phyloP scores from a whole-genome alignment of 371 early-diverging fungal species.

The Sanchytrium tribonematis region DNA sequence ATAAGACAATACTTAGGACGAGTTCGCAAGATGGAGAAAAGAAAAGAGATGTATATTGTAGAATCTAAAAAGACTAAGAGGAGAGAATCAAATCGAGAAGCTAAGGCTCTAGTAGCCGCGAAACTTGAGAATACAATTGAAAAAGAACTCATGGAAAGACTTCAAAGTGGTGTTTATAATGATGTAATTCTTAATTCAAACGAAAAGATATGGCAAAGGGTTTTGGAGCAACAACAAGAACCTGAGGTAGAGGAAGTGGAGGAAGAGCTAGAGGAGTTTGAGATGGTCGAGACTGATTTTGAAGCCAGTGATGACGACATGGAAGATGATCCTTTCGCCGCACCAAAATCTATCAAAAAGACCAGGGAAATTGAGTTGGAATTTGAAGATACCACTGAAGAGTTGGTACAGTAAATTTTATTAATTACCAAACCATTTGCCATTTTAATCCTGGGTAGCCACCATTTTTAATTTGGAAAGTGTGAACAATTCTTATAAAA shows the following conservation, averaged over 20 bases:
- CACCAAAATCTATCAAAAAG: too few species aligned
- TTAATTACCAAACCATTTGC: too few species aligned
- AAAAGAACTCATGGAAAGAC: conserved; percentile 79
- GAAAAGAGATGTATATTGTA: conserved; percentile 22
- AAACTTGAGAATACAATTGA: conserved; percentile 83
- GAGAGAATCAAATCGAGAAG: conserved; percentile 65
- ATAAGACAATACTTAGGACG: conserved; percentile 85
- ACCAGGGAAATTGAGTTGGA: too few species aligned
- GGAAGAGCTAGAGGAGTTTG: conserved; percentile 39
- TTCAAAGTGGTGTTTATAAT: conserved; percentile 57
- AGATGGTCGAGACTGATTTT: conserved; percentile 31
- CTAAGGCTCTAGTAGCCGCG: conserved; percentile 75
- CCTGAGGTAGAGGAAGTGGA: conserved; percentile 30
- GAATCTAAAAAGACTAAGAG: conserved; percentile 49
- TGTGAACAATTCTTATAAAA: too few species aligned
- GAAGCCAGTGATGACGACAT: conserved; percentile 24
- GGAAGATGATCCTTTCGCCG: too few species aligned
- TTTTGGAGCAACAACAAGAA: conserved; percentile 42
- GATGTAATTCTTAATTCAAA: conserved; percentile 62
- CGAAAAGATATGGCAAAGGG: conserved; percentile 56
- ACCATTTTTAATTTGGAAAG: too few species aligned
- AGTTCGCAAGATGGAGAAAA: conserved; percentile 64
- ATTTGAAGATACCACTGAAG: too few species aligned
- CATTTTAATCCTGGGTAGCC: too few species aligned
- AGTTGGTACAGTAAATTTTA: too few species aligned